Evolutionary conservation across 257 asterid genomes (phyloP).

Genomic region (Salvia miltiorrhiza): DNA sequence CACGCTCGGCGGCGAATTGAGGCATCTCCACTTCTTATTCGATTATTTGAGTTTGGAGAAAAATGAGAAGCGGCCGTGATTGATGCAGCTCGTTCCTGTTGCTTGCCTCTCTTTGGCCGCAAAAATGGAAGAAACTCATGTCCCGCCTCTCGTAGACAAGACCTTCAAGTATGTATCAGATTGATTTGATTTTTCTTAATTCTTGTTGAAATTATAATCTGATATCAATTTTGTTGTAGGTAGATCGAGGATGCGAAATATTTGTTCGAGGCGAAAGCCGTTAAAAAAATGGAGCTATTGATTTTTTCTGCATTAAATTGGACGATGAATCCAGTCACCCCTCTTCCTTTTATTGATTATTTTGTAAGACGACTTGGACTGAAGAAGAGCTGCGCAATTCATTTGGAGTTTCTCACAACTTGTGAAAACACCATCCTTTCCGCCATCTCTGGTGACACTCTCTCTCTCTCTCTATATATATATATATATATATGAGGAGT

Average conservation of each 20-base stretch:
- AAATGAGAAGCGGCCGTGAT: slow-evolving; percentile 50
- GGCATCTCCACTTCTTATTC: no score
- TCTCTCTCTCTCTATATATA: neutral
- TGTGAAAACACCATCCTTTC: slow-evolving; percentile 55
- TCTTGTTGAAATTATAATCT: neutral
- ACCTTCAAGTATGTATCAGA: slow-evolving; percentile 47
- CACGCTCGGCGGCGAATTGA: no score
- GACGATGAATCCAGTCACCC: slow-evolving; percentile 85
- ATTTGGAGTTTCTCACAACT: slow-evolving; percentile 47
- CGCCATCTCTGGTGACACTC: slow-evolving; percentile 43
- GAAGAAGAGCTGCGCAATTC: slow-evolving; percentile 32
- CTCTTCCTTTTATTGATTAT: slow-evolving; percentile 63
- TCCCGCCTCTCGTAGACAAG: slow-evolving; percentile 65
- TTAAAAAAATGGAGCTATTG: slow-evolving; percentile 73
- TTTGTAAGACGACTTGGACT: slow-evolving; percentile 50
- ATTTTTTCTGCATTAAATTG: slow-evolving; percentile 58
- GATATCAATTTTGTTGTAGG: slow-evolving; percentile 21
- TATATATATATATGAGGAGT: neutral
- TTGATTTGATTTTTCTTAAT: neutral
- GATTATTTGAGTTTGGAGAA: slow-evolving; percentile 20
- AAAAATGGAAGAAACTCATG: slow-evolving; percentile 65
- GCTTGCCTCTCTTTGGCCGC: slow-evolving; percentile 77
- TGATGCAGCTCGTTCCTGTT: slow-evolving; percentile 59
- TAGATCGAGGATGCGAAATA: slow-evolving; percentile 46
- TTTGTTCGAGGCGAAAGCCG: slow-evolving; percentile 66